phyloP scores from a whole-genome alignment of 1,284 basidiomycete species.

The Pseudozyma thailandica region DNA sequence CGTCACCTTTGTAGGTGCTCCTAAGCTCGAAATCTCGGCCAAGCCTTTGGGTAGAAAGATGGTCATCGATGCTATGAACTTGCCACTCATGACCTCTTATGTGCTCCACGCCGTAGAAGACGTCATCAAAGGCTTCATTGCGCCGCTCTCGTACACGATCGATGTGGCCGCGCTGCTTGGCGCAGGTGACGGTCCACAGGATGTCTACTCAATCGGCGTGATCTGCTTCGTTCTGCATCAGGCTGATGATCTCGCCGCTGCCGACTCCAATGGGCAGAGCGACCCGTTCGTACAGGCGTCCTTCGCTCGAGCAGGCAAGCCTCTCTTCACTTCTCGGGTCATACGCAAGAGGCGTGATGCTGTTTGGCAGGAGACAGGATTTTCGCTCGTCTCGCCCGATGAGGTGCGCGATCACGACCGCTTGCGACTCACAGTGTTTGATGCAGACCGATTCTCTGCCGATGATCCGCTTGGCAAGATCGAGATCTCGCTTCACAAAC shows the following conservation, averaged over 20 bases:
- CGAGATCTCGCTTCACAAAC: conserved; percentile 53
- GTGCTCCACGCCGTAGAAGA: conserved; percentile 56
- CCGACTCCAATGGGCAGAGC: conserved; percentile 57
- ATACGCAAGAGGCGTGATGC: conserved; percentile 50
- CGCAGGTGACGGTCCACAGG: conserved; percentile 56
- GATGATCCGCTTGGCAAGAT: conserved; percentile 64
- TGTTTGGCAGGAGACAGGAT: conserved; percentile 60
- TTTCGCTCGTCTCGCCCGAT: conserved; percentile 57
- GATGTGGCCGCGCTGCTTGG: conserved; percentile 58
- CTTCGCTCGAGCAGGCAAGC: conserved; percentile 57
- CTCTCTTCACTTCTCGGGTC: conserved; percentile 58
- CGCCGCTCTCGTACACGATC: conserved; percentile 59
- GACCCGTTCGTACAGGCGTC: conserved; percentile 61
- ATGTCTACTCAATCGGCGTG: conserved; percentile 59
- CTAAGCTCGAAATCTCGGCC: conserved; percentile 62
- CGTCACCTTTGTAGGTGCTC: conserved; percentile 57
- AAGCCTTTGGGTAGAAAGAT: conserved; percentile 61
- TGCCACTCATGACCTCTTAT: conserved; percentile 61
- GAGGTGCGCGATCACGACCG: conserved; percentile 59
- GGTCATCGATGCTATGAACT: conserved; percentile 65
- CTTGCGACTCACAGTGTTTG: conserved; percentile 57
- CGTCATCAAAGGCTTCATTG: conserved; percentile 60
- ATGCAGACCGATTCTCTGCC: conserved; percentile 64
- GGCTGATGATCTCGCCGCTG: conserved; percentile 55
- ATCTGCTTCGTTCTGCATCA: conserved; percentile 58